These are phyloP conservation scores for Nyssa sinensis DNA, from an alignment of 148 eudicot species.

Conservation along the genomic window DNA sequence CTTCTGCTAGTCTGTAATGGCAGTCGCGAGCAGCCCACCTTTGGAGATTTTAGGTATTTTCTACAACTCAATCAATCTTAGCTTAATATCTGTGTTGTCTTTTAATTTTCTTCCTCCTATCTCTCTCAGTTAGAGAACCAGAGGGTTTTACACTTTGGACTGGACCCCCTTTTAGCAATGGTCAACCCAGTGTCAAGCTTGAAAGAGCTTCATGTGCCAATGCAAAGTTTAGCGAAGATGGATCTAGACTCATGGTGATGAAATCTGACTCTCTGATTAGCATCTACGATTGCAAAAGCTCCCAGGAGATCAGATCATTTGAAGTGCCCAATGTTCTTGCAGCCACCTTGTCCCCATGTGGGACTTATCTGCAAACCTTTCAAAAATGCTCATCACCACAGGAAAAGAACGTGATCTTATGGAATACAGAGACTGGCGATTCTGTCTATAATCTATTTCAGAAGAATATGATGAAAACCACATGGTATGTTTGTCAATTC, in stretches of 20 bases:
- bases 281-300: slow-evolving; percentile 65
- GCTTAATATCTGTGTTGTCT: neutral
- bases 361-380: slow-evolving; percentile 87
- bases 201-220: slow-evolving; percentile 58
- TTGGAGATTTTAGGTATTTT: slow-evolving; percentile 57
- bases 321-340: slow-evolving; percentile 58
- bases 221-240: slow-evolving; percentile 80
- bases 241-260: slow-evolving; percentile 69
- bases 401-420: slow-evolving; percentile 74
- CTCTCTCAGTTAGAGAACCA: slow-evolving; percentile 61
- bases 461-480: slow-evolving; percentile 78
- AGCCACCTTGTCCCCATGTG: slow-evolving; percentile 69
- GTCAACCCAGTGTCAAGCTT: slow-evolving; percentile 61
- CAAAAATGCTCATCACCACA: slow-evolving; percentile 70
- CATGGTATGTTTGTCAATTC: slow-evolving; percentile 52
- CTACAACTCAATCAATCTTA: neutral
- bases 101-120: slow-evolving; percentile 10
- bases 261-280: slow-evolving; percentile 54
- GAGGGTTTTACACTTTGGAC: slow-evolving; percentile 69
- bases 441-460: slow-evolving; percentile 56
- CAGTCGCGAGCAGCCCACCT: slow-evolving; percentile 37
- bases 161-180: slow-evolving; percentile 78
- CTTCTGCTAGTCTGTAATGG: slow-evolving; percentile 36
- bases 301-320: slow-evolving; percentile 56
- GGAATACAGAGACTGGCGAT: slow-evolving; percentile 69